Conservation (phyloP, 2,329 filamentous ascomycete species). For the Ceratocystis ficicola region DNA sequence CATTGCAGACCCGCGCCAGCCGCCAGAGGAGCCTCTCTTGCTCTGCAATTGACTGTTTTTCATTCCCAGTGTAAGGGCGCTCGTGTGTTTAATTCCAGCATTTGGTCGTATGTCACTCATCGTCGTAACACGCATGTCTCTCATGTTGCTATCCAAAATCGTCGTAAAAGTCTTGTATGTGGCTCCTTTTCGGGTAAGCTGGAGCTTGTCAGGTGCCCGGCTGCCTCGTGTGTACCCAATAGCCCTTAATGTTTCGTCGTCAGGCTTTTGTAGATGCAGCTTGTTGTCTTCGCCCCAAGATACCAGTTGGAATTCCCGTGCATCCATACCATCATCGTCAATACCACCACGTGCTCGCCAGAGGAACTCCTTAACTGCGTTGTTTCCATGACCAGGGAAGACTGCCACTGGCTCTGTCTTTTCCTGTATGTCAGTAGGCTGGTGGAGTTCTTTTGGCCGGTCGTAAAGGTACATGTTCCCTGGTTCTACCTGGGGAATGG, state of each 20-base stretch:
- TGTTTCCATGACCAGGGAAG: conserved; percentile 49
- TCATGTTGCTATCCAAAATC: conserved; percentile 45
- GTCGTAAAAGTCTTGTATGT: conserved; percentile 76
- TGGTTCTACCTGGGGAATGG: conserved; percentile 84
- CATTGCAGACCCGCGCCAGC: conserved; percentile 48
- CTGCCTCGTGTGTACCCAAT: conserved; percentile 64
- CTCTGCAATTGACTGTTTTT: conserved; percentile 34
- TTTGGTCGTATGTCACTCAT: conserved; percentile 48
- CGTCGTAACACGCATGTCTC: conserved; percentile 47
- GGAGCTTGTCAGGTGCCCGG: conserved; percentile 50
- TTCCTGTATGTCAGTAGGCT: conserved; percentile 10
- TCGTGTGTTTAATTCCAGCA: conserved; percentile 33
- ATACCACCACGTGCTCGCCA: conserved; percentile 68
- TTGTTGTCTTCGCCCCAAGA: conserved; percentile 85
- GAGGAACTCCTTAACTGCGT: conserved; percentile 79
- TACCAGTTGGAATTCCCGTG: conserved; percentile 83
- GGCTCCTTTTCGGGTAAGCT: conserved; percentile 70
- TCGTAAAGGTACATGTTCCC: conserved; percentile 79
- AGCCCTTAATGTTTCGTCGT: conserved; percentile 49
- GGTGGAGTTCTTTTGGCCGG: conserved; percentile 36
- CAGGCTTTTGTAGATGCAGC: conserved; percentile 63
- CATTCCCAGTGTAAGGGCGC: conserved; percentile 35
- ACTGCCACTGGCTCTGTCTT: conserved; percentile 43
- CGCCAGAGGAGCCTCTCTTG: conserved; percentile 29
- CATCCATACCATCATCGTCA: conserved; percentile 56